Evolutionary conservation across 495 filamentous ascomycete genomes (phyloP).

Genomic region (Choiromyces venosus): DNA sequence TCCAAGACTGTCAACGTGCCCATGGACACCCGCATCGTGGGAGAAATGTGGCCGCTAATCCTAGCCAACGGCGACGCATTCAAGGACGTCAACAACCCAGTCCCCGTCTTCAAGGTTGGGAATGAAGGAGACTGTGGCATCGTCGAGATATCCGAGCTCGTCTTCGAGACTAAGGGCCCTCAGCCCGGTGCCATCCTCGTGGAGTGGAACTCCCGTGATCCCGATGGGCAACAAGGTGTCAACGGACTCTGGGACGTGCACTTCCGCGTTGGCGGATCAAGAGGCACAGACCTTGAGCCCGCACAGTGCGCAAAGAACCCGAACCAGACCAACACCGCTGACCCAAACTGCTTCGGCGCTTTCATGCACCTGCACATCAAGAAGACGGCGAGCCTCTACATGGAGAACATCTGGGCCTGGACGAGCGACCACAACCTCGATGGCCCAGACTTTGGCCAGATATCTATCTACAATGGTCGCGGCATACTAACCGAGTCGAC

Average conservation of each 20-base stretch:
- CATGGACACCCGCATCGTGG: constrained; percentile 71
- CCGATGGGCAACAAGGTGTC: constrained; percentile 57
- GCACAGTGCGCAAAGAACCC: constrained; percentile 70
- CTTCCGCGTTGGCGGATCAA: constrained; percentile 74
- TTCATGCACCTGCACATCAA: constrained; percentile 82
- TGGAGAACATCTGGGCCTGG: constrained; percentile 96
- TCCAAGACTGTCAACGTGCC: constrained; percentile 79
- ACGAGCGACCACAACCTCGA: constrained; percentile 91
- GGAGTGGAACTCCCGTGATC: constrained; percentile 75
- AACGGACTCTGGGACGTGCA: constrained; percentile 89
- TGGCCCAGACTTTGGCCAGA: constrained; percentile 65
- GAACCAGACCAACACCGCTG: constrained; percentile 50
- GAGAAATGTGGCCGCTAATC: constrained; percentile 84
- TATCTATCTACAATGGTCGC: constrained; percentile 87
- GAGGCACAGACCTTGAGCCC: constrained; percentile 73
- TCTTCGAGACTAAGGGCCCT: constrained; percentile 71
- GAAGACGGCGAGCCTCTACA: constrained; percentile 61
- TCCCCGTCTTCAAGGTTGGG: constrained; percentile 70
- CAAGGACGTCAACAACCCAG: constrained; percentile 62
- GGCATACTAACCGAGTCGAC: constrained; percentile 69
- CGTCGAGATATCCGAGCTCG: constrained; percentile 77
- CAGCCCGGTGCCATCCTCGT: constrained; percentile 83
- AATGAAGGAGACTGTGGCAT: constrained; percentile 68
- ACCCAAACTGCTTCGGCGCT: constrained; percentile 59
- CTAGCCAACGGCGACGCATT: constrained; percentile 74